Conservation (phyloP, 2,329 filamentous ascomycete genomes). For the Cladosporium sp. region DNA sequence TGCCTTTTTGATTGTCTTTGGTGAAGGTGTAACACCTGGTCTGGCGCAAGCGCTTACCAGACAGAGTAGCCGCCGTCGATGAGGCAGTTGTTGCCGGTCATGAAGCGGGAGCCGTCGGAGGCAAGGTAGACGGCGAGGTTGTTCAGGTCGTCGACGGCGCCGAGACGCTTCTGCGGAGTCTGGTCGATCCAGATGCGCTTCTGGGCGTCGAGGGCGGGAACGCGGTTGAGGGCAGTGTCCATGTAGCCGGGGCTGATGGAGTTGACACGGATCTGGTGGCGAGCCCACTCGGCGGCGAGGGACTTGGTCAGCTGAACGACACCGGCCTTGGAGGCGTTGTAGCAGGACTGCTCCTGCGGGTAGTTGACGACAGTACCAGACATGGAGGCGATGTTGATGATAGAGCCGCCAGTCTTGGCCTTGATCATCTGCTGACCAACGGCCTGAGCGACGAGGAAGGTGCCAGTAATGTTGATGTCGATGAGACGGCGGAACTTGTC, state of each 20-base stretch:
- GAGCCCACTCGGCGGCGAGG: slow-evolving; percentile 81
- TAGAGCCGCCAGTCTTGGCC: slow-evolving; percentile 68
- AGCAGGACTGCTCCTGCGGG: slow-evolving; percentile 75
- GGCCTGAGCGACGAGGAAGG: slow-evolving; percentile 71
- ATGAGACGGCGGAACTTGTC: slow-evolving; percentile 76
- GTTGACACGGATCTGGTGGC: slow-evolving; percentile 78
- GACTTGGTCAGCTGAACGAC: slow-evolving; percentile 78
- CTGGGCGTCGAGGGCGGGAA: slow-evolving; percentile 74
- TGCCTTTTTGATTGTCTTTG: neutral
- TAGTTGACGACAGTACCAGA: slow-evolving; percentile 47
- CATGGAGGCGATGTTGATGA: slow-evolving; percentile 73
- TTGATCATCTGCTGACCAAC: slow-evolving; percentile 63
- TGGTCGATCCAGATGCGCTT: slow-evolving; percentile 77
- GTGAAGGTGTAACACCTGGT: neutral
- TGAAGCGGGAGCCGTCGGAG: slow-evolving; percentile 70
- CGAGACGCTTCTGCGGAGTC: slow-evolving; percentile 72
- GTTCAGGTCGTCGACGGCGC: slow-evolving; percentile 73
- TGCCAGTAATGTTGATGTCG: slow-evolving; percentile 79
- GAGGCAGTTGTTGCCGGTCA: slow-evolving; percentile 73
- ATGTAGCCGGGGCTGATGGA: slow-evolving; percentile 84
- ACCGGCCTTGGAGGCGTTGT: slow-evolving; percentile 81
- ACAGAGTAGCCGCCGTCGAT: slow-evolving; percentile 71
- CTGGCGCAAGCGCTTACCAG: slow-evolving; percentile 38
- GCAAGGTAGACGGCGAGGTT: slow-evolving; percentile 75
- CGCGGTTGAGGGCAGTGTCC: slow-evolving; percentile 79